A percentile compares a stretch with the other conserved stretches of the same genome.
phyloP scores from a whole-genome alignment of 2,329 filamentous ascomycete species.

The Fusarium guadeloupense region DNA sequence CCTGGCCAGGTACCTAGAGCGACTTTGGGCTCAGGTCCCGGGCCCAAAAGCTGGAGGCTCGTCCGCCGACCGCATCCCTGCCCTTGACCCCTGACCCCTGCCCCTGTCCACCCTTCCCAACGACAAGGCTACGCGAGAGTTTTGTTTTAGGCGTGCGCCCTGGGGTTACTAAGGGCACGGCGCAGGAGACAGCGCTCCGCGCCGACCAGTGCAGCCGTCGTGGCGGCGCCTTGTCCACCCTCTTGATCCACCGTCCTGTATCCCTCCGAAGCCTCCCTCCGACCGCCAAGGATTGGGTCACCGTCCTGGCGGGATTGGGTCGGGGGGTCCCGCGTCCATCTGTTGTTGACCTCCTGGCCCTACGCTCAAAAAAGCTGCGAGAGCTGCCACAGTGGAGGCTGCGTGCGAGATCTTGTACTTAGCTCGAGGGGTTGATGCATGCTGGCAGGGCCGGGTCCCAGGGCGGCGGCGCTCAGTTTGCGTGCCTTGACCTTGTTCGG shows the following conservation, averaged over 20 bases:
- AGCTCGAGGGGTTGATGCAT: conserved; percentile 41
- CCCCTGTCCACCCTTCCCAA: conserved; percentile 30
- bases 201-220: conserved; percentile 43
- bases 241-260: conserved; percentile 32
- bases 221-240: conserved; percentile 42
- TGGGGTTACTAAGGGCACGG: conserved; percentile 21
- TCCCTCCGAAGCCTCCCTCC: conserved; percentile 38
- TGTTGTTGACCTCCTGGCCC: conserved; percentile 24
- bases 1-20: conserved; percentile 40
- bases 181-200: conserved; percentile 32
- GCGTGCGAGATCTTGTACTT: conserved; percentile 31
- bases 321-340: conserved; percentile 21
- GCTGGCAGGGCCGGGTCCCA: conserved; percentile 38
- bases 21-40: conserved; percentile 39
- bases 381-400: conserved; percentile 29
- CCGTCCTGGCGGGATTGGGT: conserved; percentile 31
- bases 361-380: conserved; percentile 31
- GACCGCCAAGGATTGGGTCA: conserved; percentile 32
- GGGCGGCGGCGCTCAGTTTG: conserved; percentile 27
- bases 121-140: conserved; percentile 43
- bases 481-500: conserved; percentile 15
- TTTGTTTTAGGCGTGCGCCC: conserved; percentile 37
- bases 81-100: conserved; percentile 28
- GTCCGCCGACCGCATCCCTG: conserved; percentile 35
- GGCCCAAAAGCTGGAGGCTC: conserved; percentile 28